These are phyloP conservation scores for Colletotrichum lentis DNA, from an alignment of 2,329 filamentous ascomycete genomes.

Conservation along the genomic window DNA sequence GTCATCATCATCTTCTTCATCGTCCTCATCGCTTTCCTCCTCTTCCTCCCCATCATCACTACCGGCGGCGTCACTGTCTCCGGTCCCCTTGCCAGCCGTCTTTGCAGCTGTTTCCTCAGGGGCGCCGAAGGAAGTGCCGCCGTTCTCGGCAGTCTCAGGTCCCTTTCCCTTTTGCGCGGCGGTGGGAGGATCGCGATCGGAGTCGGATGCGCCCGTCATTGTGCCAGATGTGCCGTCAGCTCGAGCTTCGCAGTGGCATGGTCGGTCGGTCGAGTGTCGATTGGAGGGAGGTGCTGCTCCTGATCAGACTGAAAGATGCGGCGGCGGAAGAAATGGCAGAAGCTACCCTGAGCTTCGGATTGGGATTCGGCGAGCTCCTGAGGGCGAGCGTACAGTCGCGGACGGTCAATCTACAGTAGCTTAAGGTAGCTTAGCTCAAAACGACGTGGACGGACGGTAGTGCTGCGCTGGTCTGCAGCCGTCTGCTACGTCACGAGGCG, in stretches of 20 bases:
- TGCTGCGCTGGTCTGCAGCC: conserved; percentile 27
- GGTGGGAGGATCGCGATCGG: conserved; percentile 21
- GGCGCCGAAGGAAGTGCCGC: neutral
- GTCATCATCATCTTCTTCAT: conserved; percentile 55
- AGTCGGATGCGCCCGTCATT: conserved; percentile 52
- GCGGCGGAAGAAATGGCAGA: neutral
- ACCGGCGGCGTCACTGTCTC: conserved; percentile 41
- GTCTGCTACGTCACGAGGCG: conserved; percentile 36
- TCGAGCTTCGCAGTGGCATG: conserved; percentile 22
- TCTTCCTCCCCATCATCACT: conserved; percentile 37
- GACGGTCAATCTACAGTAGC: neutral
- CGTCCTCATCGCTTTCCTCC: conserved; percentile 43
- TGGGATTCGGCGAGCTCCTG: conserved; percentile 19
- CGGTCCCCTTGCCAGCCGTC: conserved; percentile 37
- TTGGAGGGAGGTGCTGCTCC: neutral
- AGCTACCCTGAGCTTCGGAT: conserved; percentile 13
- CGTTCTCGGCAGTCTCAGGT: conserved; percentile 11
- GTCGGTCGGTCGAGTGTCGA: conserved; percentile 11
- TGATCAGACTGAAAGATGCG: neutral
- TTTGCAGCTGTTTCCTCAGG: conserved; percentile 21
- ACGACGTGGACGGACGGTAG: neutral
- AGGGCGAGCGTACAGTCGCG: neutral
- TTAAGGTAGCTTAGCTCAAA: conserved; percentile 23
- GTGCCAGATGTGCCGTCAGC: conserved; percentile 42
- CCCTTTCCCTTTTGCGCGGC: conserved; percentile 36